These are phyloP conservation scores for Magnolia sinica DNA, from an alignment of 164 flowering plant species.

Conservation along the genomic window DNA sequence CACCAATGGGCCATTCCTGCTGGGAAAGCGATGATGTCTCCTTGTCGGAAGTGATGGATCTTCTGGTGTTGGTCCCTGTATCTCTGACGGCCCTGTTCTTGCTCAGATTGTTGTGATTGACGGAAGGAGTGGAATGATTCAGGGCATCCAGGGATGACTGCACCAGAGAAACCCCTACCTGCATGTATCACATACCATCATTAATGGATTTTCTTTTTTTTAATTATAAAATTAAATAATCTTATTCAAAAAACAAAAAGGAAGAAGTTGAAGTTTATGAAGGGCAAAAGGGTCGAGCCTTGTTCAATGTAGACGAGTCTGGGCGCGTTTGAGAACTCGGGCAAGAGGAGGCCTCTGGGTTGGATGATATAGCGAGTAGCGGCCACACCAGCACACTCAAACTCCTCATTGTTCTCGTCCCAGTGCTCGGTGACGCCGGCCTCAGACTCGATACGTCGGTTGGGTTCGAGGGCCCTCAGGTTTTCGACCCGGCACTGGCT, in stretches of 20 bases:
- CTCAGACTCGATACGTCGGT: slow-evolving; percentile 29
- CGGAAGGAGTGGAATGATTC: slow-evolving; percentile 34
- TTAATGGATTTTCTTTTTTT: no score
- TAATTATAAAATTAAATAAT: no score
- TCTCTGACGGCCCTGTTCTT: slow-evolving; percentile 16
- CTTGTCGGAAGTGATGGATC: slow-evolving; percentile 23
- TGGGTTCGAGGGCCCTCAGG: slow-evolving; percentile 41
- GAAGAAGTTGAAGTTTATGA: no score
- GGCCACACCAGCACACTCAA: slow-evolving; percentile 54
- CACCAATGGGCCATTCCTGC: slow-evolving; percentile 49
- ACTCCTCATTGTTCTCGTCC: slow-evolving; percentile 35
- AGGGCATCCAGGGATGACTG: slow-evolving; percentile 51
- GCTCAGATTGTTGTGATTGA: not conserved
- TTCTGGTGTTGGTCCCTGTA: slow-evolving; percentile 39
- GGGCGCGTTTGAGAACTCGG: slow-evolving; percentile 42
- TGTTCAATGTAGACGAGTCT: slow-evolving; percentile 33
- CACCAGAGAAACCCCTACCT: slow-evolving; percentile 47
- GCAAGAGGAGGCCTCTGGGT: slow-evolving; percentile 47
- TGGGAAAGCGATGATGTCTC: slow-evolving; percentile 48
- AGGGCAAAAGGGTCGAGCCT: slow-evolving; percentile 21
- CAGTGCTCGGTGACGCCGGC: slow-evolving; percentile 50
- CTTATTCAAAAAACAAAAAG: no score
- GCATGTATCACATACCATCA: slow-evolving; percentile 1
- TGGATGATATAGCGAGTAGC: slow-evolving; percentile 28
- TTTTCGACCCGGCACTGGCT: slow-evolving; percentile 35